Conservation (phyloP, 495 filamentous ascomycete species). For the Hypoxylon fuscum region DNA sequence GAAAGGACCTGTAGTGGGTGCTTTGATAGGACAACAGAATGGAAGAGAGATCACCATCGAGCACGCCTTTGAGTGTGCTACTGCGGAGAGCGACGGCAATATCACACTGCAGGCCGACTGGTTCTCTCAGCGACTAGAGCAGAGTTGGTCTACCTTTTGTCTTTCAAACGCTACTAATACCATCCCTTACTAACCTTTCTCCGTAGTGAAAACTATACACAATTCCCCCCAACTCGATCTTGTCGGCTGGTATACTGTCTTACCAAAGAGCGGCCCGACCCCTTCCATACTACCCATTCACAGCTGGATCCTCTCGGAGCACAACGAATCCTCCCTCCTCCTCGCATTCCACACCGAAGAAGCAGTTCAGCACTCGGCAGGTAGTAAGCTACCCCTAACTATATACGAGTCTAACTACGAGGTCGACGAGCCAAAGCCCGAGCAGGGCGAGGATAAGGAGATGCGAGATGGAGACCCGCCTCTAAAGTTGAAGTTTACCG, state of each 20-base stretch:
- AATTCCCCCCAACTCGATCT: slow-evolving; percentile 83
- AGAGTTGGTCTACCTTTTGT: slow-evolving; percentile 69
- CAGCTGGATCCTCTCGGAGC: slow-evolving; percentile 71
- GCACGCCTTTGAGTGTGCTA: slow-evolving; percentile 85
- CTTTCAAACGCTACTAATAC: neutral
- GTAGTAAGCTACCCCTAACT: slow-evolving; percentile 85
- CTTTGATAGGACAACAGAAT: slow-evolving; percentile 87
- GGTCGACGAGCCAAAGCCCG: slow-evolving; percentile 58
- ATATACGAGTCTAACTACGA: slow-evolving; percentile 91
- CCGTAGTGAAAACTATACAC: slow-evolving; percentile 87
- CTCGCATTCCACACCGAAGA: slow-evolving; percentile 80
- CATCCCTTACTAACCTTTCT: neutral
- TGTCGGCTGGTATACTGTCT: slow-evolving; percentile 93
- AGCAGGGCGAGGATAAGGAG: slow-evolving; percentile 68
- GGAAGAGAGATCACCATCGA: slow-evolving; percentile 91
- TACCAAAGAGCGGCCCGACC: slow-evolving; percentile 76
- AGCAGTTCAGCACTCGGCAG: slow-evolving; percentile 62
- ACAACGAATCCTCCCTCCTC: slow-evolving; percentile 88
- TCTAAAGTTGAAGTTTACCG: slow-evolving; percentile 76
- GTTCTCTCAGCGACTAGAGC: slow-evolving; percentile 82
- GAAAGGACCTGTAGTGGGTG: slow-evolving; percentile 81
- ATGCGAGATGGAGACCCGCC: slow-evolving; percentile 78
- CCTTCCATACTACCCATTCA: slow-evolving; percentile 76
- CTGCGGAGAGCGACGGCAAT: slow-evolving; percentile 57
- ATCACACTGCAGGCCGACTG: slow-evolving; percentile 69